Base-by-base conservation (phyloP, 2,329 filamentous ascomycete genomes). In the Alternaria sp. region DNA sequence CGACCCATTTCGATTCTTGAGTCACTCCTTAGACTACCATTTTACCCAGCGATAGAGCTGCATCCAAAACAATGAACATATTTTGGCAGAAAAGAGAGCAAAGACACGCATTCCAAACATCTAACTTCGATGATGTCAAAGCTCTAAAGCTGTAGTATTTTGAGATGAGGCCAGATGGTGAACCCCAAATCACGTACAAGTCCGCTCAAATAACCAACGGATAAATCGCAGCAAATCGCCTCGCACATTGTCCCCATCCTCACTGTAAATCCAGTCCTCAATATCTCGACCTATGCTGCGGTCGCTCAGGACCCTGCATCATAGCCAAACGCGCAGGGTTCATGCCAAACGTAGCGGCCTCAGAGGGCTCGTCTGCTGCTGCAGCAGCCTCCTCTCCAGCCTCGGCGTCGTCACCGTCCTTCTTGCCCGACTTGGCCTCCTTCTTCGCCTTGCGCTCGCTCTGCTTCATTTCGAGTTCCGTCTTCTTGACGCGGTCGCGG, bases 401-500 rank as follows among this genome's bases (percentile, higher is more conserved):
- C 20, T 61, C 57, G 15, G 41, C 57, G 30, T 53, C 49, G 9
- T 37, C 61, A 14, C 58, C 57, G 25, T 51, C 65, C 61, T 76
- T 74, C 55, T 73, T 72, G 47, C 70, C 63, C 50, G 56, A 61
- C 47, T 60, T 63, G 20, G 60, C 60, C 50, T 77, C 76, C 68
- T 83, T 80, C 75, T 78, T 82, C 55, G 82, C 78, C 64, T 82
- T 75, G 50, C 75, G 76, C 53, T 75, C 74, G 57, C 76, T 73
- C 68, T 82, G 77, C 73, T 79, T 82, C 59, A 70, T 71, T 53
- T 80, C 78, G 49, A 81, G 58, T 68, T 79, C 81, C 26, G 81
- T 79, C 60, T 81, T 67, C 82, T 79, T 80, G 50, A 87, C 84
- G 15, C 82, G 81, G 58, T 83, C 80, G 47, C 87, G 82, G 61